Evolutionary conservation across 1,139 yeast genomes (phyloP).

Genomic region (Blastobotrys illinoisensis): DNA sequence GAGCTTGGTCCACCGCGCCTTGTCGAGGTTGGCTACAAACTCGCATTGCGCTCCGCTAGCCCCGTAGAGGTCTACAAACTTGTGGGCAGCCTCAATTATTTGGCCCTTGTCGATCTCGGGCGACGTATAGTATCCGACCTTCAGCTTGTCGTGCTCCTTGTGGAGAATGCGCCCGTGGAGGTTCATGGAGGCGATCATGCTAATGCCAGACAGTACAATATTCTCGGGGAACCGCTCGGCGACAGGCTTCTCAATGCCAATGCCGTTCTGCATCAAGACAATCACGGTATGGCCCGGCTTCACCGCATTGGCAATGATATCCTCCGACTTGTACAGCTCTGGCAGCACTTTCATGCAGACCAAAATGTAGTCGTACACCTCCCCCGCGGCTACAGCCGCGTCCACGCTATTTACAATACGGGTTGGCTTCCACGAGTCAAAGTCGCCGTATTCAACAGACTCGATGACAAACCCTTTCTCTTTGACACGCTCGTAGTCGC

Average conservation of each 20-base stretch:
- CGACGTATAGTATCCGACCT: conserved; percentile 47
- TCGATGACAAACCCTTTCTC: conserved; percentile 53
- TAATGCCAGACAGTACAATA: conserved; percentile 60
- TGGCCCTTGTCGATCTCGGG: conserved; percentile 30
- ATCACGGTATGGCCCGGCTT: conserved; percentile 45
- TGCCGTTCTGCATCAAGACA: conserved; percentile 67
- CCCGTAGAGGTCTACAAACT: conserved; percentile 47
- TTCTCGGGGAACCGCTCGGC: conserved; percentile 53
- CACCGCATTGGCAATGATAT: conserved; percentile 54
- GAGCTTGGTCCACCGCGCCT: conserved; percentile 61
- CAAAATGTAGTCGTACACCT: conserved; percentile 58
- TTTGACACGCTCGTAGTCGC: conserved; percentile 54
- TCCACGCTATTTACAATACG: conserved; percentile 33
- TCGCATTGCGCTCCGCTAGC: conserved; percentile 41
- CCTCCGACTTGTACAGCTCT: conserved; percentile 55
- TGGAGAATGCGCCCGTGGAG: conserved; percentile 47
- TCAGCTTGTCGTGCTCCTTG: conserved; percentile 47
- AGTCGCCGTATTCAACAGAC: conserved; percentile 56
- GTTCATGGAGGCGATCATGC: conserved; percentile 62
- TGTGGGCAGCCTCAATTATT: conserved; percentile 34
- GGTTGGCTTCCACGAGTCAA: conserved; percentile 49
- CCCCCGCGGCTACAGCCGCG: conserved; percentile 42
- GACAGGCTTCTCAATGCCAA: conserved; percentile 63
- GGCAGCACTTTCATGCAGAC: conserved; percentile 73
- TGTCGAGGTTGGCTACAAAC: conserved; percentile 37